Evolutionary conservation across 2,329 filamentous ascomycete genomes (phyloP).

Genomic region (Diaporthe australafricana): DNA sequence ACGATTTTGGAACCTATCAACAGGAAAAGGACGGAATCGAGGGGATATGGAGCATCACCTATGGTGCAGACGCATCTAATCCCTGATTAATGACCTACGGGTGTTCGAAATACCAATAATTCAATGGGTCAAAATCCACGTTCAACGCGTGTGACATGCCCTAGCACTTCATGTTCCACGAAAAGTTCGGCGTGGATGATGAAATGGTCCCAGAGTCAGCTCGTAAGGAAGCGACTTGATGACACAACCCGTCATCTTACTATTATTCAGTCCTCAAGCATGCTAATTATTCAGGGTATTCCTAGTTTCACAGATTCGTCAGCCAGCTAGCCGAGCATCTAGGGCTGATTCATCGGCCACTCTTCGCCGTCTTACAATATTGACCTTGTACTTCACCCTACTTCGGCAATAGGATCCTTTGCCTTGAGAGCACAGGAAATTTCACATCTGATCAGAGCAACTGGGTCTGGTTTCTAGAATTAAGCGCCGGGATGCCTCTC

Average conservation of each 20-base stretch:
- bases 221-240: background rate
- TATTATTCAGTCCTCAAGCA: background rate
- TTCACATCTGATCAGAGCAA: too few species aligned
- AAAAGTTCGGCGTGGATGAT: background rate
- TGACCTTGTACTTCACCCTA: background rate
- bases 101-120: background rate
- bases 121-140: background rate
- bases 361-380: background rate
- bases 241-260: background rate
- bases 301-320: background rate
- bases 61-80: constrained; percentile 2
- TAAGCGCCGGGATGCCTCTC: background rate
- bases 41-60: constrained; percentile 24
- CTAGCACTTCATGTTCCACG: background rate
- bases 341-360: background rate
- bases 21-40: background rate
- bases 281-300: background rate
- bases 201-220: background rate
- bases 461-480: background rate
- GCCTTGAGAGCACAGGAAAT: too few species aligned
- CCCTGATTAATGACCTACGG: background rate
- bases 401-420: background rate
- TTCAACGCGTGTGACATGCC: background rate
- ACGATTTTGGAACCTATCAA: background rate
- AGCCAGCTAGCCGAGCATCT: background rate